Evolutionary conservation across 2,329 filamentous ascomycete species (phyloP).

Genomic region (Grosmannia huntii): DNA sequence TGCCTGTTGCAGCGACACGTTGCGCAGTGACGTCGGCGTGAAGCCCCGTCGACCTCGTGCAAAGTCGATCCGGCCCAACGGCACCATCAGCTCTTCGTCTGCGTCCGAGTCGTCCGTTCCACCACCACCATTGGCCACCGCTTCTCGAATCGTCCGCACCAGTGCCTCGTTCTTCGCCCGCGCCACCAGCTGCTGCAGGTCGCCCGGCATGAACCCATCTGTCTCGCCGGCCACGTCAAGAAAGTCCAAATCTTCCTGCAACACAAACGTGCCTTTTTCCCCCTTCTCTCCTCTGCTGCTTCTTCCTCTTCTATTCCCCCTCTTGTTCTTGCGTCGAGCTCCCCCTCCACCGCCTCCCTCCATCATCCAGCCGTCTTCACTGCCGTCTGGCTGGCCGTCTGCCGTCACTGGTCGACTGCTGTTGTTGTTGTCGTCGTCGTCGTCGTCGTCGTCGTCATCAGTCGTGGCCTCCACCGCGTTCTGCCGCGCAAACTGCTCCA

Average conservation of each 20-base stretch:
- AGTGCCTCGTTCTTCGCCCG: slow-evolving; percentile 85
- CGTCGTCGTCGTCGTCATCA: slow-evolving; percentile 15
- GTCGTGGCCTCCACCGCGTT: slow-evolving; percentile 29
- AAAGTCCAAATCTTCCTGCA: slow-evolving; percentile 72
- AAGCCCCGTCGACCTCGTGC: slow-evolving; percentile 78
- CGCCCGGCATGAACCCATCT: slow-evolving; percentile 96
- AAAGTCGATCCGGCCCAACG: slow-evolving; percentile 64
- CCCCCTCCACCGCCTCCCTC: slow-evolving; percentile 27
- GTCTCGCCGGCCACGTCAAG: slow-evolving; percentile 87
- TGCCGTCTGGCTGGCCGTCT: slow-evolving; percentile 35
- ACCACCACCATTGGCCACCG: slow-evolving; percentile 19
- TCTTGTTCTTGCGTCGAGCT: not conserved
- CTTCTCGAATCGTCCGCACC: slow-evolving; percentile 40
- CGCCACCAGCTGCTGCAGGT: slow-evolving; percentile 73
- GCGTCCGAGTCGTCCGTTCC: slow-evolving; percentile 25
- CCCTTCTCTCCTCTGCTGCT: not conserved
- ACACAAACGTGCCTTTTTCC: slow-evolving; percentile 47
- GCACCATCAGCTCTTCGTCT: slow-evolving; percentile 36
- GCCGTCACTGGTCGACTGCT: slow-evolving; percentile 44
- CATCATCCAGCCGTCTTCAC: slow-evolving; percentile 61
- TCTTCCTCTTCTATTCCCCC: not conserved
- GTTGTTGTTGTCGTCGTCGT: not conserved
- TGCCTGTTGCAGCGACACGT: slow-evolving; percentile 85
- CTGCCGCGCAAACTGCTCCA: slow-evolving; percentile 63
- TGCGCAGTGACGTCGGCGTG: slow-evolving; percentile 85